These are phyloP conservation scores for Fragaria iinumae DNA, from an alignment of 306 rosid genomes.

Conservation along the genomic window DNA sequence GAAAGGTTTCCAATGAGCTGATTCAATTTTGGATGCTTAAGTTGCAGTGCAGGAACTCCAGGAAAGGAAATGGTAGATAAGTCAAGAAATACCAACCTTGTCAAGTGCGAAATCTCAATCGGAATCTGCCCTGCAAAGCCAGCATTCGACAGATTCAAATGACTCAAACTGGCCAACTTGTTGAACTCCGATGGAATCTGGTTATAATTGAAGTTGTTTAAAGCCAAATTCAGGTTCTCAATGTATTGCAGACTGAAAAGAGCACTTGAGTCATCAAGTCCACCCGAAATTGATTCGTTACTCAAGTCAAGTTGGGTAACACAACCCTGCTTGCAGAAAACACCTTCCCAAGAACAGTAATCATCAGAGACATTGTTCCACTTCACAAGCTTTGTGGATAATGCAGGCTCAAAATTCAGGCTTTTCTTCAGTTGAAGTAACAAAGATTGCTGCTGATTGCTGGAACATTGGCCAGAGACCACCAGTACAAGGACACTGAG, in stretches of 20 bases:
- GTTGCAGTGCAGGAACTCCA: not conserved
- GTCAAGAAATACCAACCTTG: constrained; percentile 32
- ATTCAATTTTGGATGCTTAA: constrained; percentile 24
- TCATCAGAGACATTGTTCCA: not conserved
- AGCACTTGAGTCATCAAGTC: not conserved
- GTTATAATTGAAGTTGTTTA: not conserved
- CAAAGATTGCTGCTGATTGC: constrained; percentile 25
- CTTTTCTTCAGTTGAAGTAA: constrained; percentile 19
- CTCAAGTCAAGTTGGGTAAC: constrained; percentile 4
- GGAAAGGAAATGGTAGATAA: not conserved
- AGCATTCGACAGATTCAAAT: constrained; percentile 31
- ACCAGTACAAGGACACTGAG: not conserved
- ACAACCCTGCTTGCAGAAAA: not conserved
- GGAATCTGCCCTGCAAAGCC: constrained; percentile 32
- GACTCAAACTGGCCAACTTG: constrained; percentile 10
- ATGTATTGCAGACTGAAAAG: constrained; percentile 12
- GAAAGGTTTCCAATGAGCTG: constrained; percentile 25
- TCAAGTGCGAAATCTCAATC: constrained; percentile 23
- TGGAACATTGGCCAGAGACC: constrained; percentile 36
- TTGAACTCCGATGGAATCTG: constrained; percentile 19
- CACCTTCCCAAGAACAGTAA: constrained; percentile 16
- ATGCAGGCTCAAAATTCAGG: not conserved
- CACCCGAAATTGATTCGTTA: not conserved
- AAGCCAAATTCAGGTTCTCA: constrained; percentile 3
- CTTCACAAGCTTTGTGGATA: not conserved